These are phyloP conservation scores for Radiomyces spectabilis DNA, from an alignment of 192 early-diverging fungal genomes.

Conservation along the genomic window DNA sequence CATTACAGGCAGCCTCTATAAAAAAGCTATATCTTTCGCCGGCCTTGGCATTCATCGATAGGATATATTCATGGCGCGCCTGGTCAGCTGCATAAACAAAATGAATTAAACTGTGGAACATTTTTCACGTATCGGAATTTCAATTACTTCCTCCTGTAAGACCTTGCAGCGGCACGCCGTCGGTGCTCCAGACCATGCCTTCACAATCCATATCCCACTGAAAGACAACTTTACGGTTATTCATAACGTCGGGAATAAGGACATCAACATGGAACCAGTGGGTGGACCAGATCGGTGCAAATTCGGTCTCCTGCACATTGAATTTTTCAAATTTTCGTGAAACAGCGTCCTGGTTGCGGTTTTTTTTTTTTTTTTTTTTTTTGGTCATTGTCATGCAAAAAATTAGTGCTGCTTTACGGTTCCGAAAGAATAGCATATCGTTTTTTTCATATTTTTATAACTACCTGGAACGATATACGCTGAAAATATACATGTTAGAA, in stretches of 20 bases:
- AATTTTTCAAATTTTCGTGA: constrained; percentile 6
- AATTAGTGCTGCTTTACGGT: too few species aligned
- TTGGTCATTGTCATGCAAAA: not conserved
- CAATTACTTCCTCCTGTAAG: constrained; percentile 74
- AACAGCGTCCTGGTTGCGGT: constrained; percentile 7
- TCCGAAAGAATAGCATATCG: too few species aligned
- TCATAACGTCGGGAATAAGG: constrained; percentile 55
- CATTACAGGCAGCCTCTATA: constrained; percentile 90
- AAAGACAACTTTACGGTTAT: constrained; percentile 68
- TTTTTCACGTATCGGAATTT: not conserved
- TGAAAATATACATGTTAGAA: too few species aligned
- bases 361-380: not conserved
- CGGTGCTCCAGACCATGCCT: constrained; percentile 79
- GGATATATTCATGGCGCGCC: constrained; percentile 43
- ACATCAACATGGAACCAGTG: constrained; percentile 69
- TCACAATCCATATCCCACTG: constrained; percentile 84
- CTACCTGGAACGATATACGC: constrained; percentile 29
- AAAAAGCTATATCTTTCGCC: constrained; percentile 61
- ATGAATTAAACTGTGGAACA: not conserved
- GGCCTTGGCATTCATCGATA: constrained; percentile 31
- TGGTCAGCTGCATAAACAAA: constrained; percentile 25
- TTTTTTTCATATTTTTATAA: not conserved
- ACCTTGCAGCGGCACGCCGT: constrained; percentile 81
- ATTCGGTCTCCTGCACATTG: not conserved
- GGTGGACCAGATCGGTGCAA: constrained; percentile 48